Evolutionary conservation across 2,329 filamentous ascomycete species (phyloP).

Genomic region (Monosporascus sp.): DNA sequence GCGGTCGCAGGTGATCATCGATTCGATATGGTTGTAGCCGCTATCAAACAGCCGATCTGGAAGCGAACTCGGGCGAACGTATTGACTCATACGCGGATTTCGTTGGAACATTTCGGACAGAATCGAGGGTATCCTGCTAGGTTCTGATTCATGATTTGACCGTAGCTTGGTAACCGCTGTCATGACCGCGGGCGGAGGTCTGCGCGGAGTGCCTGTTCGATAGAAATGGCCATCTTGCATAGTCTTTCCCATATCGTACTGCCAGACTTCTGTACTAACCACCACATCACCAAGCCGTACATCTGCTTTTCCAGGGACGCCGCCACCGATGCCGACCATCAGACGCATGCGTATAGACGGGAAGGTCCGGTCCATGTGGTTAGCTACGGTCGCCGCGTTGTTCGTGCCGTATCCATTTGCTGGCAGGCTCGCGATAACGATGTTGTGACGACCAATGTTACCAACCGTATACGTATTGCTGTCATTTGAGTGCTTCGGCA

Average conservation of each 20-base stretch:
- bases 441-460: conserved; percentile 8
- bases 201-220: neutral
- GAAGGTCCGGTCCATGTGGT: conserved; percentile 11
- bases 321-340: conserved; percentile 24
- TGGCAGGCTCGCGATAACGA: conserved; percentile 16
- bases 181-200: neutral
- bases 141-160: neutral
- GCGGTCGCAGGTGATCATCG: neutral
- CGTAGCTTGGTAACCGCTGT: neutral
- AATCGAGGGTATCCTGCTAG: neutral
- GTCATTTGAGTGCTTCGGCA: conserved; percentile 6
- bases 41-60: neutral
- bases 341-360: conserved; percentile 12
- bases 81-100: neutral
- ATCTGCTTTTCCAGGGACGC: conserved; percentile 13
- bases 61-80: neutral
- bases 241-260: conserved; percentile 10
- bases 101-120: neutral
- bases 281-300: conserved; percentile 23
- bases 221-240: conserved; percentile 1
- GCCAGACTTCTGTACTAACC: conserved; percentile 10
- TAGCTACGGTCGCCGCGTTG: conserved; percentile 12
- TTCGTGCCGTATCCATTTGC: conserved; percentile 8
- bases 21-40: neutral
- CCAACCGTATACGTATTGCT: conserved; percentile 18